Evolutionary conservation across 1,284 basidiomycete genomes (phyloP).

Genomic region (Cerrena zonata): DNA sequence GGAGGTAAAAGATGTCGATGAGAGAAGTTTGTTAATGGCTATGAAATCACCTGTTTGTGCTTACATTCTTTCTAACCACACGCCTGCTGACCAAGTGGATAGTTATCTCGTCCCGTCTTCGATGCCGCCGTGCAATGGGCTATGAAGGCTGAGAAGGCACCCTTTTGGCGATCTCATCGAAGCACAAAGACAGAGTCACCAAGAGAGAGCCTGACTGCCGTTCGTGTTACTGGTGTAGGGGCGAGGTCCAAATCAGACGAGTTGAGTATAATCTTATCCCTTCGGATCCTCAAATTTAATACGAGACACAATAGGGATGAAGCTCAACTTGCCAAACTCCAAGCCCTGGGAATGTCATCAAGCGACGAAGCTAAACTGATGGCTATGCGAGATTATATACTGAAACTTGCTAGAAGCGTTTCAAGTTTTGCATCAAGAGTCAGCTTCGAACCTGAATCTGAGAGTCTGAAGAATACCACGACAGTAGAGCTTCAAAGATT

Average conservation of each 20-base stretch:
- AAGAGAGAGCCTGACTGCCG: conserved; percentile 59
- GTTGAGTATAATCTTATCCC: conserved; percentile 31
- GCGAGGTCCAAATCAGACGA: conserved; percentile 65
- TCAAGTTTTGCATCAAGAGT: conserved; percentile 61
- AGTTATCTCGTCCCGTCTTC: conserved; percentile 78
- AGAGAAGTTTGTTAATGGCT: conserved; percentile 66
- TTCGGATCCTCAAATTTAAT: conserved; percentile 4
- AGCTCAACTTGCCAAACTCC: conserved; percentile 61
- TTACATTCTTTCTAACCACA: not conserved
- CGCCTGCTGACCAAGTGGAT: conserved; percentile 1
- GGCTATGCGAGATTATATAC: conserved; percentile 83
- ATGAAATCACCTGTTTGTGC: conserved; percentile 72
- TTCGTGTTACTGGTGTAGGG: conserved; percentile 47
- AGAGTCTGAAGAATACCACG: conserved; percentile 59
- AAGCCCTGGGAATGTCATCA: conserved; percentile 76
- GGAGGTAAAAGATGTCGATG: conserved; percentile 77
- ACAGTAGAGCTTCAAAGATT: conserved; percentile 76
- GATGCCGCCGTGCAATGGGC: conserved; percentile 87
- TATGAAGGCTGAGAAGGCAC: conserved; percentile 67
- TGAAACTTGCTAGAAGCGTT: conserved; percentile 71
- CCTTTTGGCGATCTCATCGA: conserved; percentile 67
- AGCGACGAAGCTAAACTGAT: conserved; percentile 78
- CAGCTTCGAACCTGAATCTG: conserved; percentile 55
- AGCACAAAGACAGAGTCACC: conserved; percentile 57
- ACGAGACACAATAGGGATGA: conserved; percentile 60